These are phyloP conservation scores for Physaria fendleri DNA, from an alignment of 345 rosid genomes.

Conservation along the genomic window DNA sequence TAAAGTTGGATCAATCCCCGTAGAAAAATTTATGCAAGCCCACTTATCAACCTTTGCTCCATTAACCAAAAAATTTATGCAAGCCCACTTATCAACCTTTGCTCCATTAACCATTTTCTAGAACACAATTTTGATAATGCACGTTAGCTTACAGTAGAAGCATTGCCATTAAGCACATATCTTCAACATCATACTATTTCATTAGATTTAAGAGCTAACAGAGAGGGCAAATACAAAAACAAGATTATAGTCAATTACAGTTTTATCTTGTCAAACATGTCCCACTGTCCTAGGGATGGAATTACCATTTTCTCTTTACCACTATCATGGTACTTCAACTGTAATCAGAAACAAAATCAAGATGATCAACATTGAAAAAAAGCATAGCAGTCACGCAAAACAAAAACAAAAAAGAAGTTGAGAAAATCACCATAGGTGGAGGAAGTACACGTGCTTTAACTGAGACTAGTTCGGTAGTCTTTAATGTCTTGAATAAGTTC, in stretches of 20 bases:
- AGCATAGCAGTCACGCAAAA: neutral
- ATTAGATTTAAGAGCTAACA: neutral
- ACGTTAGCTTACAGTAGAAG: neutral
- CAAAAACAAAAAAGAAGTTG: neutral
- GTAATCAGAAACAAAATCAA: slow-evolving; percentile 3
- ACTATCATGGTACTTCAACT: slow-evolving; percentile 64
- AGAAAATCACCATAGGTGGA: slow-evolving; percentile 48
- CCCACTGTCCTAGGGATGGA: slow-evolving; percentile 69
- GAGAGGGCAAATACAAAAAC: no score
- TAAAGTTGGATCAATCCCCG: neutral
- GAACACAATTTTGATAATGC: neutral
- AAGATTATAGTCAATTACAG: neutral
- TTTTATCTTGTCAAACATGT: slow-evolving; percentile 64
- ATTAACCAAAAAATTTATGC: no score
- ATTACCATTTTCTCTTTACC: slow-evolving; percentile 42
- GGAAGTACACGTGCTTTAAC: slow-evolving; percentile 65
- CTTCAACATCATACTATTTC: neutral
- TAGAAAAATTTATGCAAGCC: slow-evolving; percentile 59
- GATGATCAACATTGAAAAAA: neutral
- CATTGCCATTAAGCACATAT: neutral
- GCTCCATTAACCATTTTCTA: slow-evolving; percentile 94
- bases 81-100: no score
- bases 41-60: slow-evolving; percentile 59
- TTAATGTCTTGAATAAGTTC: no score
- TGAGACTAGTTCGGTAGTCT: slow-evolving; percentile 17